These are phyloP conservation scores for Penicillium sp. DNA, from an alignment of 2,329 filamentous ascomycete species.

Conservation along the genomic window DNA sequence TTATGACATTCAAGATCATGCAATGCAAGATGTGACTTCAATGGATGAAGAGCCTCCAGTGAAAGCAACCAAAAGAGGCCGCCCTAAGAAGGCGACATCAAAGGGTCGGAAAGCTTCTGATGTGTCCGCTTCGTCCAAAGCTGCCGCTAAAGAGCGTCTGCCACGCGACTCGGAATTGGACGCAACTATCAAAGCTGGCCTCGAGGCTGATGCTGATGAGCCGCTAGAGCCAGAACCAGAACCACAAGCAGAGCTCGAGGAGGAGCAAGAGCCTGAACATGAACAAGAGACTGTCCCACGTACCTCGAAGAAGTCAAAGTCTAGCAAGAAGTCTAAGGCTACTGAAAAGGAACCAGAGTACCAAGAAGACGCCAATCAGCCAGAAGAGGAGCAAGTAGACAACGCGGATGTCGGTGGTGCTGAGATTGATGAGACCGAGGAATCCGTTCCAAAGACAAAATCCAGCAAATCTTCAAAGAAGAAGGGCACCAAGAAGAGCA, in stretches of 20 bases:
- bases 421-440: slow-evolving; percentile 18
- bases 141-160: slow-evolving; percentile 49
- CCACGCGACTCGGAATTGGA: slow-evolving; percentile 70
- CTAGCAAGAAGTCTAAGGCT: slow-evolving; percentile 35
- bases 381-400: slow-evolving; percentile 14
- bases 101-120: slow-evolving; percentile 56
- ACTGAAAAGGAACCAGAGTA: slow-evolving; percentile 13
- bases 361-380: slow-evolving; percentile 13
- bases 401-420: slow-evolving; percentile 8
- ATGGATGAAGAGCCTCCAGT: slow-evolving; percentile 25
- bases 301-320: slow-evolving; percentile 33
- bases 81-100: slow-evolving; percentile 46
- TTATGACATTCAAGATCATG: slow-evolving; percentile 40
- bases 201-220: slow-evolving; percentile 61
- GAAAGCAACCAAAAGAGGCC: slow-evolving; percentile 51
- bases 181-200: slow-evolving; percentile 66
- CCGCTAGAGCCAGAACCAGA: slow-evolving; percentile 48
- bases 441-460: slow-evolving; percentile 23
- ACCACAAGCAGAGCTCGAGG: slow-evolving; percentile 35
- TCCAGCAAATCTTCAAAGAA: slow-evolving; percentile 25
- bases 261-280: slow-evolving; percentile 20
- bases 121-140: slow-evolving; percentile 52
- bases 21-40: slow-evolving; percentile 35
- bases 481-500: slow-evolving; percentile 27
- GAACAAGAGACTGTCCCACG: slow-evolving; percentile 14